phyloP scores from a whole-genome alignment of 768 basidiomycete genomes.

The Boletus reticulatus region DNA sequence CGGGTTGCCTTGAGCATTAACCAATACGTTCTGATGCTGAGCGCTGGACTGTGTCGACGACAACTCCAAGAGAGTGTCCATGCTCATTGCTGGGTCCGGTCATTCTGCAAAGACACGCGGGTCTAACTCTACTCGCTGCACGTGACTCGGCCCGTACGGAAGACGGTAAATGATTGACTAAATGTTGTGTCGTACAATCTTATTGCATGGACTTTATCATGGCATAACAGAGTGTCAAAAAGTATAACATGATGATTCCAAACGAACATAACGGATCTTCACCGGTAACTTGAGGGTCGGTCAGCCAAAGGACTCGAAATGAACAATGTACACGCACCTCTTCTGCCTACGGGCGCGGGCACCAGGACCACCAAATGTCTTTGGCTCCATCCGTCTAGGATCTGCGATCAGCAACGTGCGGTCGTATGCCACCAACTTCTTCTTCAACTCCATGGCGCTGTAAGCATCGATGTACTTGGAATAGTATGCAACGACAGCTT shows the following conservation, averaged over 20 bases:
- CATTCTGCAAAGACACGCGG: not conserved
- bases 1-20: constrained; percentile 38
- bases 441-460: constrained; percentile 97
- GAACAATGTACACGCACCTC: constrained; percentile 48
- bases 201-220: constrained; percentile 36
- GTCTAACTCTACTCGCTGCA: not conserved
- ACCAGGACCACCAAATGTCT: constrained; percentile 99
- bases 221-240: constrained; percentile 35
- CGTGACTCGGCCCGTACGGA: constrained; percentile 3
- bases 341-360: constrained; percentile 98
- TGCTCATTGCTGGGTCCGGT: constrained; percentile 1
- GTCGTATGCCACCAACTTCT: constrained; percentile 96
- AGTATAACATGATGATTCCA: constrained; percentile 46
- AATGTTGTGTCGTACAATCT: constrained; percentile 13
- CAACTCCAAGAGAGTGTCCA: constrained; percentile 21
- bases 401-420: constrained; percentile 87
- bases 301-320: constrained; percentile 11
- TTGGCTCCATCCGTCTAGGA: constrained; percentile 97
- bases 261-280: constrained; percentile 32
- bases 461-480: constrained; percentile 98
- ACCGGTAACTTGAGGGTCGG: constrained; percentile 62
- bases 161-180: no score
- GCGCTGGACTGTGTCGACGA: constrained; percentile 10
- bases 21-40: constrained; percentile 34
- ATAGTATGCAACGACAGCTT: constrained; percentile 97